phyloP scores from a whole-genome alignment of 495 filamentous ascomycete species.

The Penicillium desertorum region DNA sequence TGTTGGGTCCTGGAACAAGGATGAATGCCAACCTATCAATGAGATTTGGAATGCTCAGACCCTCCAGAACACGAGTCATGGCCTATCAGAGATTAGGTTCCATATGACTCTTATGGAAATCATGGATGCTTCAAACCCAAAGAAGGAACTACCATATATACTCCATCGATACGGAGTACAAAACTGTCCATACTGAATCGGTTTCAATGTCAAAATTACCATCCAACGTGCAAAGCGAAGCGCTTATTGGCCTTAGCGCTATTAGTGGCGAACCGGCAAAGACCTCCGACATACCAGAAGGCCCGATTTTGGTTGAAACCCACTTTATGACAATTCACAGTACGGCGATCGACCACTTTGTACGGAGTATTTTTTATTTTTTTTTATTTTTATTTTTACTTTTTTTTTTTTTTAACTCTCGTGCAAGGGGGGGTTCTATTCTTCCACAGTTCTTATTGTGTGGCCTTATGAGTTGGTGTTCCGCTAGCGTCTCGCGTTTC shows the following conservation, averaged over 20 bases:
- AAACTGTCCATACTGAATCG: not conserved
- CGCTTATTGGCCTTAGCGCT: not conserved
- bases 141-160: too few species aligned
- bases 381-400: not conserved
- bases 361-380: too few species aligned
- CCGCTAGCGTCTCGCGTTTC: conserved; percentile 12
- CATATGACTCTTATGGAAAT: too few species aligned
- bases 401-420: conserved; percentile 7
- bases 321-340: conserved; percentile 7
- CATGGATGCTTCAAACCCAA: not conserved
- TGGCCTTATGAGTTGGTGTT: not conserved
- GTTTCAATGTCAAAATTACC: not conserved
- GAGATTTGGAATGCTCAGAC: not conserved
- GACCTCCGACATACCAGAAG: conserved; percentile 43
- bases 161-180: not conserved
- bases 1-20: not conserved
- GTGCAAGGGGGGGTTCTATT: not conserved
- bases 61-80: not conserved
- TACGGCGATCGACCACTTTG: conserved; percentile 5
- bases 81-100: not conserved
- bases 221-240: not conserved
- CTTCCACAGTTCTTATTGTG: not conserved
- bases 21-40: not conserved
- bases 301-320: conserved; percentile 17
- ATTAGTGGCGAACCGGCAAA: conserved; percentile 33